phyloP scores from a whole-genome alignment of 106 monocot species.

The Triglochin maritima region DNA sequence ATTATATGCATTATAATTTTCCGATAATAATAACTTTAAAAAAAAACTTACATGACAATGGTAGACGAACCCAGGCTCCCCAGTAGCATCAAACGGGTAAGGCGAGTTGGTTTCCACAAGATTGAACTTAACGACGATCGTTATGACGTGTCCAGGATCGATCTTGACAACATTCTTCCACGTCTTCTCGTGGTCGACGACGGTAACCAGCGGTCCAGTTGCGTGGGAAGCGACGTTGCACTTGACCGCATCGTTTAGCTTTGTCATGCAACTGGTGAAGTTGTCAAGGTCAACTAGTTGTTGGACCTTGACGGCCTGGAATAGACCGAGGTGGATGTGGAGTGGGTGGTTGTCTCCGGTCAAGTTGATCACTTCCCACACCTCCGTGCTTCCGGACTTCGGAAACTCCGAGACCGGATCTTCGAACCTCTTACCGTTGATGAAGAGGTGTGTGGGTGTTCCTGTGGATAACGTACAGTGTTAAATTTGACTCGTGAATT shows the following conservation, averaged over 20 bases:
- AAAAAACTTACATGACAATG: conserved; percentile 7
- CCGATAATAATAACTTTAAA: no score
- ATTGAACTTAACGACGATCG: conserved; percentile 12
- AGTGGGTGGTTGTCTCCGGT: conserved; percentile 75
- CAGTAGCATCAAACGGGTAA: conserved; percentile 11
- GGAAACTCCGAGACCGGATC: conserved; percentile 14
- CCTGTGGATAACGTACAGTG: no score
- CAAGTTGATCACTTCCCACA: conserved; percentile 16
- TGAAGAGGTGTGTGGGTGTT: conserved; percentile 39
- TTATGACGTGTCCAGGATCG: conserved; percentile 7
- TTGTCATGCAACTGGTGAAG: conserved; percentile 60
- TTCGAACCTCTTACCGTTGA: conserved; percentile 35
- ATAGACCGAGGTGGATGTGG: conserved; percentile 62
- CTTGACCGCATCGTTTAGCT: conserved; percentile 34
- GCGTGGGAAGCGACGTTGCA: conserved; percentile 37
- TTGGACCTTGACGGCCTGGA: conserved; percentile 36
- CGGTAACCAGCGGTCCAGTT: conserved; percentile 1
- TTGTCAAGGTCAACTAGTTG: conserved; percentile 19
- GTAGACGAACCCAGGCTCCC: conserved; percentile 10
- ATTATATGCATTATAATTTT: no score
- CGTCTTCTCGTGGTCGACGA: conserved; percentile 6
- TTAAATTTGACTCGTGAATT: no score
- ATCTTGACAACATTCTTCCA: conserved; percentile 22
- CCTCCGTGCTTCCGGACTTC: conserved; percentile 1
- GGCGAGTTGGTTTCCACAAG: background rate